These are phyloP conservation scores for Verticillium zaregamsianum DNA, from an alignment of 2,329 filamentous ascomycete species.

Conservation along the genomic window DNA sequence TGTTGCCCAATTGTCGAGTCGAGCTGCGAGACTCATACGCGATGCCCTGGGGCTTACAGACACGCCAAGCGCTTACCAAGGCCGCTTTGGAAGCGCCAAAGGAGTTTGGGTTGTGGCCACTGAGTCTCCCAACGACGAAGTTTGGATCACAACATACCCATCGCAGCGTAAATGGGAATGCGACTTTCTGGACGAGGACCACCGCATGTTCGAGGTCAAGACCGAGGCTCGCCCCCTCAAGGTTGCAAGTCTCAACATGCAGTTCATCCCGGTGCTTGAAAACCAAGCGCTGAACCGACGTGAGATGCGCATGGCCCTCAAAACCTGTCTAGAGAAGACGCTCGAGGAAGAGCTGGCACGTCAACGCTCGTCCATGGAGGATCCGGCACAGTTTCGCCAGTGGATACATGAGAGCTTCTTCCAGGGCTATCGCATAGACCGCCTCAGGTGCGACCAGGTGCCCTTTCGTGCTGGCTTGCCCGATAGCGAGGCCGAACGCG, in stretches of 20 bases:
- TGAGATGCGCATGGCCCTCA: constrained; percentile 44
- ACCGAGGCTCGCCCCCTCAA: constrained; percentile 40
- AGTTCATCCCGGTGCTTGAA: constrained; percentile 65
- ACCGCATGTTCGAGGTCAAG: constrained; percentile 64
- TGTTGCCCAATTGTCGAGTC: constrained; percentile 60
- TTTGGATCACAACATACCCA: constrained; percentile 63
- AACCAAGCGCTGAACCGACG: constrained; percentile 46
- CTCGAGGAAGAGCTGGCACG: constrained; percentile 48
- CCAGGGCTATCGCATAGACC: constrained; percentile 23
- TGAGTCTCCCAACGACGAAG: constrained; percentile 33
- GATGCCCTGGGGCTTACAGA: constrained; percentile 43
- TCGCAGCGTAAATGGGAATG: constrained; percentile 68
- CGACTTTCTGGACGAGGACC: constrained; percentile 38
- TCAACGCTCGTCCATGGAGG: constrained; percentile 45
- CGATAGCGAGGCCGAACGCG: constrained; percentile 40
- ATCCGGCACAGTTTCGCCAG: constrained; percentile 44
- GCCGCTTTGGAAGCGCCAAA: constrained; percentile 67
- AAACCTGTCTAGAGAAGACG: constrained; percentile 41
- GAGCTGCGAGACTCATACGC: constrained; percentile 50
- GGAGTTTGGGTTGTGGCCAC: constrained; percentile 68
- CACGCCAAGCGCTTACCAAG: constrained; percentile 65
- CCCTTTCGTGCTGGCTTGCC: constrained; percentile 49
- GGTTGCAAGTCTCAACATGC: constrained; percentile 57
- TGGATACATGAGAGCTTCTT: constrained; percentile 45
- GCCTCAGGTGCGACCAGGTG: constrained; percentile 33